Evolutionary conservation across 805 yeast genomes (phyloP), one percentile per base, ranked within the genome.

Genomic region (Candida germanica): DNA sequence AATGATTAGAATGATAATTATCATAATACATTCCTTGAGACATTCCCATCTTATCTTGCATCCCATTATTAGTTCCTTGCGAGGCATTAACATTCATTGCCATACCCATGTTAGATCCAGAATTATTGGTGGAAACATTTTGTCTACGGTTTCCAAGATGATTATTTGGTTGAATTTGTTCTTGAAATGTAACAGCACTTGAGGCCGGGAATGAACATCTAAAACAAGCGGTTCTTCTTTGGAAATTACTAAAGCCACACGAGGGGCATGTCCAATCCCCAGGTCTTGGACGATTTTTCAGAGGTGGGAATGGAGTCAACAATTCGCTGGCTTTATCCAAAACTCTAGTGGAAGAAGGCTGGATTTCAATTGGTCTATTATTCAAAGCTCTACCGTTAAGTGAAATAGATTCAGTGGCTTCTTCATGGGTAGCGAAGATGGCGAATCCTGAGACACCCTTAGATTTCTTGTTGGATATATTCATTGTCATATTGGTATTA

Each of bases 211-310:
- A 87, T 2, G 91, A 82, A 56, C 97, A 89, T 44, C 96, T 72
- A 69, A 89, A 87, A 60, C 97, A 89, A 2, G 94, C 94, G 2
- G 94, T 84, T 59, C 97, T 75, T 51, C 96, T 76, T 61, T 89
- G 97, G 63, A 89, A 89, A 59, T 89, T 89, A 16, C 95, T 85
- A 53, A 89, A 89, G 1, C 96, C 96, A 69, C 97, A 89, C 5
- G 89, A 80, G 17, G 96, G 95, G 59, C 97, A 89, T n/a, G 85
- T 86, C 97, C 97, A 89, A 57, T 89, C 97, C 14, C 97, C 97
- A 0, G 97, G 97, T 53, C 97, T 72, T 15, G 96, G 95, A 50
- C 93, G 73, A 59, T 89, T 88, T 43, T 77, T 76, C 47, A 87
- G 83, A 20, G 83, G 79, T 11, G 96, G 95, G 62, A 89, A 89